phyloP scores from a whole-genome alignment of 2,329 filamentous ascomycete genomes.

The Trichophyton simii region DNA sequence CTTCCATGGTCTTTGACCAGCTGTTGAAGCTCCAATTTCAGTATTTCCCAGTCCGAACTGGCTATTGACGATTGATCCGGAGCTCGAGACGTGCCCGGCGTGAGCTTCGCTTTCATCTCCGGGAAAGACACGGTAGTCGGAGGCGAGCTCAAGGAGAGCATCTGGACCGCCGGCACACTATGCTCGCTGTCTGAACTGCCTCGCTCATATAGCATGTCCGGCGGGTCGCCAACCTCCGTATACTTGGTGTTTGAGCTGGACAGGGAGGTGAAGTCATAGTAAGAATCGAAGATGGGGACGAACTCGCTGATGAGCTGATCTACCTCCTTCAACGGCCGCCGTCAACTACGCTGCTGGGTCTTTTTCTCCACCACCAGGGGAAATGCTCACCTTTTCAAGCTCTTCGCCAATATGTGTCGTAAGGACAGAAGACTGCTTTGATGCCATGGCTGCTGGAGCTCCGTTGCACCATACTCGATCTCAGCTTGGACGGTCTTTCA shows the following conservation, averaged over 20 bases:
- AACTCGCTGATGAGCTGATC: background rate
- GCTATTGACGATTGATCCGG: background rate
- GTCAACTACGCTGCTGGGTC: background rate
- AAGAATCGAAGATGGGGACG: background rate
- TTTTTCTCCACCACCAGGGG: background rate
- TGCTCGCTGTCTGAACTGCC: background rate
- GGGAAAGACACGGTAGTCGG: background rate
- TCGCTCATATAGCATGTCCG: background rate
- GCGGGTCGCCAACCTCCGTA: background rate
- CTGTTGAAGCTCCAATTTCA: constrained; percentile 11
- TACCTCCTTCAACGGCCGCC: background rate
- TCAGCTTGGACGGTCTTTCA: background rate
- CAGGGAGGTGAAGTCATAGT: background rate
- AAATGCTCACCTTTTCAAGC: background rate
- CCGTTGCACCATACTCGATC: background rate
- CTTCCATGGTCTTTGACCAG: constrained; percentile 16
- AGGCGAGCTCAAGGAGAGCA: background rate
- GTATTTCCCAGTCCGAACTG: background rate
- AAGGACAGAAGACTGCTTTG: background rate
- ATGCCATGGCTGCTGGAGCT: background rate
- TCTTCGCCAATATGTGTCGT: background rate
- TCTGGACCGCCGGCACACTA: background rate
- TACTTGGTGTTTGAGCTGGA: background rate
- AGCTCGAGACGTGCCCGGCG: background rate
- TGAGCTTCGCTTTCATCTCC: background rate